These are phyloP conservation scores for Flaveria bidentis DNA, from an alignment of 129 eudicot genomes.

Conservation along the genomic window DNA sequence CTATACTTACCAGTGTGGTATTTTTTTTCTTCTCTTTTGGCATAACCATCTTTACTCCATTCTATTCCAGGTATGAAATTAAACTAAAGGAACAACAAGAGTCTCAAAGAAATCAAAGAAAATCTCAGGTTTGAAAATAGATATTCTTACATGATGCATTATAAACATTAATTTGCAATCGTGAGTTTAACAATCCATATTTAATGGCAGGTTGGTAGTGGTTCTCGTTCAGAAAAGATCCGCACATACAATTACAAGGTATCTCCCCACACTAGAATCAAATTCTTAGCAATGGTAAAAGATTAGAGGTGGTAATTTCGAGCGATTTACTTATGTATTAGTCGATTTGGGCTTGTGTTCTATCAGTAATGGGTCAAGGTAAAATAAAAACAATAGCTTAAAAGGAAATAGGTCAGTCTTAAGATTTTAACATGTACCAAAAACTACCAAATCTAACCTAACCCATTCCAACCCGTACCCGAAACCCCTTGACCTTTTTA, in stretches of 20 bases:
- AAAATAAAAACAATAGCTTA: neutral
- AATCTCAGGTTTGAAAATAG: constrained; percentile 62
- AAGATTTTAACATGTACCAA: neutral
- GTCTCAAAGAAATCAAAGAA: constrained; percentile 73
- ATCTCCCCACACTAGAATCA: neutral
- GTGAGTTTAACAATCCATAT: neutral
- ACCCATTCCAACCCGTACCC: neutral
- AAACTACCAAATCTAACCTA: neutral
- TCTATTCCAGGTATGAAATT: constrained; percentile 74
- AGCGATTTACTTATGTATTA: neutral
- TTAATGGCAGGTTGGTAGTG: constrained; percentile 84
- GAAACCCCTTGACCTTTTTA: neutral
- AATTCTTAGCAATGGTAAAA: neutral
- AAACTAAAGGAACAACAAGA: constrained; percentile 96
- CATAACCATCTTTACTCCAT: constrained; percentile 9
- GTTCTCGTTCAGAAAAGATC: constrained; percentile 96
- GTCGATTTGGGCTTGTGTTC: neutral
- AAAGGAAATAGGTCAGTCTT: neutral
- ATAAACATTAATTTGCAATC: constrained; percentile 15
- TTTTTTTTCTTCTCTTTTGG: neutral
- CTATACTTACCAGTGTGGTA: neutral
- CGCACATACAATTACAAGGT: constrained; percentile 98
- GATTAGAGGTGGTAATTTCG: neutral
- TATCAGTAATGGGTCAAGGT: neutral
- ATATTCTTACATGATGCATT: constrained; percentile 5